Conservation (phyloP, 306 rosid species). For the Dryas drummondii region DNA sequence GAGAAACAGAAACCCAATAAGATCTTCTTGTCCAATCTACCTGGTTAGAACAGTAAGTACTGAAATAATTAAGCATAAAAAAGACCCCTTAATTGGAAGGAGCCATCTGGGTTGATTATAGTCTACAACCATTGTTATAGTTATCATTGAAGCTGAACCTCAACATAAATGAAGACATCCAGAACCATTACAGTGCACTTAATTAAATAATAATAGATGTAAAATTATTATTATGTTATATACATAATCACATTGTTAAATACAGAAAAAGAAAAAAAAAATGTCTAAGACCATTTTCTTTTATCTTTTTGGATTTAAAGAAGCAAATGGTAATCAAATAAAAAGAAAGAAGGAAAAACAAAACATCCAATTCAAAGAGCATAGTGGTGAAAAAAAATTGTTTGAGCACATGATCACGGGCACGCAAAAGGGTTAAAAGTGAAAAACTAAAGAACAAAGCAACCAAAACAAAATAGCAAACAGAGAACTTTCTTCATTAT, state of each 20-base stretch:
- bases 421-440: neutral
- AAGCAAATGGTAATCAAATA: neutral
- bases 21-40: neutral
- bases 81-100: neutral
- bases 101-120: conserved; percentile 10
- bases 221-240: neutral
- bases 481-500: neutral
- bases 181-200: neutral
- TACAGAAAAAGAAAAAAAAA: neutral
- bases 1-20: conserved; percentile 11
- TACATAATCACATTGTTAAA: neutral
- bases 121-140: neutral
- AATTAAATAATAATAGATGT: neutral
- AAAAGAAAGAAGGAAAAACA: neutral
- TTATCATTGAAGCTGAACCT: neutral
- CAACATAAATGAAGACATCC: neutral
- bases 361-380: neutral
- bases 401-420: conserved; percentile 5
- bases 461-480: neutral
- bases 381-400: neutral
- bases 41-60: conserved; percentile 8
- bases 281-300: neutral
- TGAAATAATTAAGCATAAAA: neutral
- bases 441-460: neutral
- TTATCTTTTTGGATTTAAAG: neutral